Evolutionary conservation across 2,329 filamentous ascomycete species (phyloP), one percentile per base, ranked within the genome.

Genomic region (Knufia fluminis): DNA sequence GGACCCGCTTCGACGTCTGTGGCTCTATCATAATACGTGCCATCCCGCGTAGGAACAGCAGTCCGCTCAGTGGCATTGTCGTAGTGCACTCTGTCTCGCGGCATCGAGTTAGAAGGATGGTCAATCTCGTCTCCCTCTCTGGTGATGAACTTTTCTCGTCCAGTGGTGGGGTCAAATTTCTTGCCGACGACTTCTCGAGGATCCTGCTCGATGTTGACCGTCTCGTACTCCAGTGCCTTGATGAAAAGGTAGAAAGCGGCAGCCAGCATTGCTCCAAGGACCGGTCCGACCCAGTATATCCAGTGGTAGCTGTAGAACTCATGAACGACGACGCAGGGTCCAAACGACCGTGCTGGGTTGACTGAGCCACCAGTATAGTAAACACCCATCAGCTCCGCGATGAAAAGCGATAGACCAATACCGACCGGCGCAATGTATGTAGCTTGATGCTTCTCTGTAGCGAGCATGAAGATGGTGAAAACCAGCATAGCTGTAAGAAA

Each of bases 391-490:
- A 55, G 33, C 6, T 48, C 51, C 42, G 52, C 52, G 38, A 55
- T 46, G 44, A 55, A 51, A 32, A 55, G 49, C 40, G 52, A 55
- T 24, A 55, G 52, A 12, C 50, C 53, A 32, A 46, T 46, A 17
- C 43, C 43, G 4, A 46, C 43, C 17, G 51, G 49, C 2, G 53
- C 53, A 6, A 55, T 41, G n/a, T 53, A 41, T 4, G 51, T 40
- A n/a, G 50, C 53, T 3, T 33, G 50, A 23, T 53, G 49, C 36
- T 53, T 53, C 62, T 86, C 82, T 3, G 79, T 77, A 0, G 82
- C 82, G 33, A 86, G 71, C 76, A 86, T 82, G 62, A 80, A 77
- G 24, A 84, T 76, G 2, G 79, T 75, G 46, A 84, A 68, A 8
- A 83, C 74, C 9, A 85, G 69, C 60, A 82, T 72, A 0, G 77